Base-by-base conservation (phyloP, 345 rosid species). In the Linum trigynum region DNA sequence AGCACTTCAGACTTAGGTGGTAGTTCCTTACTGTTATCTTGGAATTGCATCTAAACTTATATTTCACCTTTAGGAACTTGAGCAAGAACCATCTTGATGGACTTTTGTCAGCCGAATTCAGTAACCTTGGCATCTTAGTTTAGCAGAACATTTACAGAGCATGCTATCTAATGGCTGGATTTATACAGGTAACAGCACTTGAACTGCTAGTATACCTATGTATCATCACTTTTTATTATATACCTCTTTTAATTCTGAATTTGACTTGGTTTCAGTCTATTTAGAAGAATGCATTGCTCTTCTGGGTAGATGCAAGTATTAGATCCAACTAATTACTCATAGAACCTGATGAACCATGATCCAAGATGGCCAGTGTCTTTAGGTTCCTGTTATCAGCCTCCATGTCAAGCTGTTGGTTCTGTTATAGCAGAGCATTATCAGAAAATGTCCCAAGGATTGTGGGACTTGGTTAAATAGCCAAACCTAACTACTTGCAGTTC, bases 131-230 rank as follows among this genome's bases (percentile, higher is more conserved):
- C 73, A 91, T 23, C 32, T 23, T 23, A 23, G 32, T 23, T 23
- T 23, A 23, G 32, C 32, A 23, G 32, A 23, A 23, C 32, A 23
- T 65, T 85, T 84, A 40, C 88, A 94, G 78, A 84, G 97, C 62
- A 90, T 94, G 99, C 83, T 83, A 82, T 88, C 91, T 50, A 94
- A 94, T 94, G 99, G 99, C 80, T 92, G 63, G 96, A 91, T 66
- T 80, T 94, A 58, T 94, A 94, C 78, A 88, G 89, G 99, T 94
- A 82, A 69, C 61, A 65, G 62, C 41, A 38, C 57, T 23, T 61
- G 57, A 39, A 57, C 16, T 55, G 10, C 10, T 64, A 57, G 48
- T 56, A 56, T 5, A 10, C 15, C 15, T 42, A 2, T 42, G 15
- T 38, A 50, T 45, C 50, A 17, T 17, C 4, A 38, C 23, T 39